Conservation (phyloP, 345 rosid species). For the Cardamine occulta region DNA sequence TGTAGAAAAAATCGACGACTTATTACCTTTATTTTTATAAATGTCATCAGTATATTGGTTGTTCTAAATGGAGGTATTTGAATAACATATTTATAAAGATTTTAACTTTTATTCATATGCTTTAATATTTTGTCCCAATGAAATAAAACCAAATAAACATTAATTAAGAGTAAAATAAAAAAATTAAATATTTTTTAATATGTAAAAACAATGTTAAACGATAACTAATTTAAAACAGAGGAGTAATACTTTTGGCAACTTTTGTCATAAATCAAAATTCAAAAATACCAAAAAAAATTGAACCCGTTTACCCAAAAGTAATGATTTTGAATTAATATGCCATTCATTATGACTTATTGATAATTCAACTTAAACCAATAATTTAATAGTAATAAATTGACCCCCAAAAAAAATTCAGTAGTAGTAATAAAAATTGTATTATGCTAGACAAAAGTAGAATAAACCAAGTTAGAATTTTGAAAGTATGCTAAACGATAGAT, state of each 20-base stretch:
- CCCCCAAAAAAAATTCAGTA: neutral
- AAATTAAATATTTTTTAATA: too few species aligned
- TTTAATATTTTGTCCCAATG: too few species aligned
- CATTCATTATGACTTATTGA: neutral
- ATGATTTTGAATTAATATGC: neutral
- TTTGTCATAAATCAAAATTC: too few species aligned
- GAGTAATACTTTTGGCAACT: too few species aligned
- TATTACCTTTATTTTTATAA: slow-evolving; percentile 13
- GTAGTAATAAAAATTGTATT: neutral
- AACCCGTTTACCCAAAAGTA: neutral
- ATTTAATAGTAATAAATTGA: neutral
- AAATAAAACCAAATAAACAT: too few species aligned
- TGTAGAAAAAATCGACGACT: neutral
- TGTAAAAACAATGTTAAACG: too few species aligned
- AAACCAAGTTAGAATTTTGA: neutral
- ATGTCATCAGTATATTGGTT: neutral
- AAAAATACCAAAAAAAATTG: neutral
- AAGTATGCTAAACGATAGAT: neutral
- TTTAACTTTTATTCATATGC: too few species aligned
- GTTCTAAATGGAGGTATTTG: too few species aligned
- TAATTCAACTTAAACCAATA: neutral
- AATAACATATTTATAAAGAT: too few species aligned
- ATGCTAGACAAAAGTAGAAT: neutral
- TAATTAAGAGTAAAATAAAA: too few species aligned
- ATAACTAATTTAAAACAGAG: too few species aligned